Conservation (phyloP, 306 rosid genomes). For the Mimosa pudica region DNA sequence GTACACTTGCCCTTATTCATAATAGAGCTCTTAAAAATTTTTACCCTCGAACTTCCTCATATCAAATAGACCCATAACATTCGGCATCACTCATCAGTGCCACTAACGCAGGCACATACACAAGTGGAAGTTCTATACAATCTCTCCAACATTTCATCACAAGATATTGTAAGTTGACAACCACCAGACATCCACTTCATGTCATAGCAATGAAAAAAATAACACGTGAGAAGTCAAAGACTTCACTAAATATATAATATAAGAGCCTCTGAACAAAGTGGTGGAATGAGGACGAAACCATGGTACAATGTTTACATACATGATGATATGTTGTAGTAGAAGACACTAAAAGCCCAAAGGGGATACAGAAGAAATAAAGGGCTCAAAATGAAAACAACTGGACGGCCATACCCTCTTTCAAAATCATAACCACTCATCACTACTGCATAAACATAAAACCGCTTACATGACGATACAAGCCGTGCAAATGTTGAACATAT, state of each 20-base stretch:
- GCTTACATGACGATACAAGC: constrained; percentile 57
- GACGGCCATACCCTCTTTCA: constrained; percentile 42
- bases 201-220: background rate
- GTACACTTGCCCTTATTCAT: too few relatives aligned
- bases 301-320: constrained; percentile 22
- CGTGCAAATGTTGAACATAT: constrained; percentile 41
- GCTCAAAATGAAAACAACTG: constrained; percentile 18
- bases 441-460: constrained; percentile 38
- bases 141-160: background rate
- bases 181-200: background rate
- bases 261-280: constrained; percentile 28
- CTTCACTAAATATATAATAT: constrained; percentile 16
- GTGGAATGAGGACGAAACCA: constrained; percentile 25
- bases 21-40: too few relatives aligned
- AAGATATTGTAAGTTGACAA: background rate
- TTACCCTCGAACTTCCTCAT: too few relatives aligned
- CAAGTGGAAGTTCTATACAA: background rate
- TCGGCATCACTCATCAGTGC: background rate
- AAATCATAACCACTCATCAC: constrained; percentile 60
- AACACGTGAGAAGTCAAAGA: constrained; percentile 1
- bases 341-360: constrained; percentile 36
- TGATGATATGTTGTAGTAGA: constrained; percentile 6
- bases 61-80: too few relatives aligned
- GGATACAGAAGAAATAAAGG: constrained; percentile 5
- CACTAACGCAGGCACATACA: background rate